Conservation (phyloP, 371 early-diverging fungal genomes). For the Funneliformis caledonium region DNA sequence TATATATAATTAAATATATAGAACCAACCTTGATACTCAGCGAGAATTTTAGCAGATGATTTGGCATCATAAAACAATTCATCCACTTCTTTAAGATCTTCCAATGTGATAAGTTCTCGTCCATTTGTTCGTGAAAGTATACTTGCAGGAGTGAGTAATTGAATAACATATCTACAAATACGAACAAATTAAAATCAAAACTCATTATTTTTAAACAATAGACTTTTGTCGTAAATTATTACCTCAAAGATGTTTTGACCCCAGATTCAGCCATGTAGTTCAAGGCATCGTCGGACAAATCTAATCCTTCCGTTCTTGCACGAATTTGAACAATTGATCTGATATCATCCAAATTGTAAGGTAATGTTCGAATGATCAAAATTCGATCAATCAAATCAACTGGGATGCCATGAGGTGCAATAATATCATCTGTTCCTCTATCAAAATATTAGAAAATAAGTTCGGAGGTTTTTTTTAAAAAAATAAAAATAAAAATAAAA, state of each 20-base stretch:
- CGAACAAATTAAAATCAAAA: conserved; percentile 23
- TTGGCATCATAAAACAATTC: conserved; percentile 93
- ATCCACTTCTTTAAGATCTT: conserved; percentile 86
- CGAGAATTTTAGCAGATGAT: conserved; percentile 73
- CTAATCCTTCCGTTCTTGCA: conserved; percentile 88
- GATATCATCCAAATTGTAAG: conserved; percentile 92
- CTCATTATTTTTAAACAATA: conserved; percentile 3
- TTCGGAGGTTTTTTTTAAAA: neutral
- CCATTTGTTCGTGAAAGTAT: conserved; percentile 87
- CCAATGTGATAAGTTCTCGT: conserved; percentile 72
- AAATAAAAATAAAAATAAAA: neutral
- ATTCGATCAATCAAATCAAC: conserved; percentile 96
- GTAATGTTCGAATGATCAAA: conserved; percentile 92
- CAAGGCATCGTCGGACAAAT: conserved; percentile 75
- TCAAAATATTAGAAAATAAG: conserved; percentile 15
- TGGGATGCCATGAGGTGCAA: conserved; percentile 95
- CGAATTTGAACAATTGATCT: conserved; percentile 88
- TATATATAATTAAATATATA: conserved; percentile 35
- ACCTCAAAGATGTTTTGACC: conserved; percentile 73
- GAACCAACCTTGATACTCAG: conserved; percentile 49
- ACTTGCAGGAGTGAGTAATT: conserved; percentile 92
- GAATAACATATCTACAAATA: conserved; percentile 88
- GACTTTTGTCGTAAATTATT: neutral
- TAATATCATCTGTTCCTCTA: conserved; percentile 90
- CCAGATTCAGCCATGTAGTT: conserved; percentile 82